phyloP scores from a whole-genome alignment of 176 grass and related monocot genomes.

The Urochloa ruziziensis region DNA sequence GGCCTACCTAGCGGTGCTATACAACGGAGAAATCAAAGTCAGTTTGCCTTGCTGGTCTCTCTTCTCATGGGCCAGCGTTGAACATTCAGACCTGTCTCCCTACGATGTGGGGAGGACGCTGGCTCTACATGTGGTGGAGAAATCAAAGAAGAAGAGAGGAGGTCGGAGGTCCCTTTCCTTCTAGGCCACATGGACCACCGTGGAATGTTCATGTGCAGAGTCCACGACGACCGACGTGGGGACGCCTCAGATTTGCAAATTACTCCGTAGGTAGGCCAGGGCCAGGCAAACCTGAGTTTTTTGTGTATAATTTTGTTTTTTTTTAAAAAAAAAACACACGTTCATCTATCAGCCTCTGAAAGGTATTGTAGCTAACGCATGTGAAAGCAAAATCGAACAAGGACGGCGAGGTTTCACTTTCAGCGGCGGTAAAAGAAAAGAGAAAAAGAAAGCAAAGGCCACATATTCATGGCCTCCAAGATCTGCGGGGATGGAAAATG shows the following conservation, averaged over 20 bases:
- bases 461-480: neutral
- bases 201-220: conserved; percentile 19
- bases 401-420: neutral
- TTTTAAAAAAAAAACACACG: no score
- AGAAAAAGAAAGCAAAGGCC: no score
- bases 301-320: no score
- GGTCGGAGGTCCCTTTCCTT: neutral
- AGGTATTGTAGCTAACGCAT: neutral
- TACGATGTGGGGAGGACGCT: neutral
- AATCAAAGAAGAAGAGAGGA: neutral
- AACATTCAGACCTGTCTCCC: neutral
- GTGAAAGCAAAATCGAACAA: neutral
- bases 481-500: neutral
- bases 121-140: neutral
- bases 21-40: neutral
- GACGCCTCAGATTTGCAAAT: neutral
- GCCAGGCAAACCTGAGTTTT: no score
- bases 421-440: no score
- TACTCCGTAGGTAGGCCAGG: no score
- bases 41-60: neutral
- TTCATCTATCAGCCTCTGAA: neutral
- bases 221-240: neutral
- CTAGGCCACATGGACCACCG: neutral
- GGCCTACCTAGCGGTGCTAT: neutral
- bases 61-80: neutral